Percentiles rank a stretch among this genome's conserved stretches.
Evolutionary conservation across 257 asterid genomes (phyloP).

Genomic region (Cruciata laevipes): DNA sequence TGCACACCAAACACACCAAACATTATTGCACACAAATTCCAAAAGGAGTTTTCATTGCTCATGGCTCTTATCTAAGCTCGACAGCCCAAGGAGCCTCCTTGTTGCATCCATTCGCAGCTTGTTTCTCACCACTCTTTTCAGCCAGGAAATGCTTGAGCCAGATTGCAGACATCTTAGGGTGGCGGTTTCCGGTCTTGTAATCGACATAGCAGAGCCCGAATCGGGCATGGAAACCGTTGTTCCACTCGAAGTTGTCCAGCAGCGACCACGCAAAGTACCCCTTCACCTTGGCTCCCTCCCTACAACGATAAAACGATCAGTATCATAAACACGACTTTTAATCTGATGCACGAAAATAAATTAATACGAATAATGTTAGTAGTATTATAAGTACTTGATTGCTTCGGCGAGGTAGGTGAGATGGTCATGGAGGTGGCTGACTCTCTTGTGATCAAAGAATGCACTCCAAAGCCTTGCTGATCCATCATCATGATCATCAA

Average conservation of each 20-base stretch:
- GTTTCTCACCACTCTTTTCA: no score
- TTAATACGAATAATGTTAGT: no score
- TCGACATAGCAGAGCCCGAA: slow-evolving; percentile 37
- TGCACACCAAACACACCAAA: no score
- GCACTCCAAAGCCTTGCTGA: slow-evolving; percentile 20
- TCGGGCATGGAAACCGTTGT: slow-evolving; percentile 27
- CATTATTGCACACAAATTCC: no score
- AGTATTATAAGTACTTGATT: not conserved
- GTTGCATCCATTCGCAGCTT: no score
- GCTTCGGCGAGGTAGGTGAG: slow-evolving; percentile 1
- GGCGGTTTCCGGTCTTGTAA: slow-evolving; percentile 18
- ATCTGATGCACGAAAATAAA: no score
- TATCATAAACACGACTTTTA: not conserved
- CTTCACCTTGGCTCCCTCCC: slow-evolving; percentile 38
- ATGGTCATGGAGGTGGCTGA: slow-evolving; percentile 26
- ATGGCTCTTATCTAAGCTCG: no score
- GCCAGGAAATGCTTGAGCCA: slow-evolving; percentile 27
- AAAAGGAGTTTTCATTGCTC: no score
- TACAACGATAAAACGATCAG: slow-evolving; percentile 10
- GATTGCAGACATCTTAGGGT: slow-evolving; percentile 23
- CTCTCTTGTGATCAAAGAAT: slow-evolving; percentile 30
- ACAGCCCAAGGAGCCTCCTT: no score
- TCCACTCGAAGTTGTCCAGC: slow-evolving; percentile 33
- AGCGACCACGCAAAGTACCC: slow-evolving; percentile 42
- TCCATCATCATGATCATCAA: slow-evolving; percentile 13